Conservation (phyloP, 1,284 basidiomycete species). For the Ganoderma lingzhi region DNA sequence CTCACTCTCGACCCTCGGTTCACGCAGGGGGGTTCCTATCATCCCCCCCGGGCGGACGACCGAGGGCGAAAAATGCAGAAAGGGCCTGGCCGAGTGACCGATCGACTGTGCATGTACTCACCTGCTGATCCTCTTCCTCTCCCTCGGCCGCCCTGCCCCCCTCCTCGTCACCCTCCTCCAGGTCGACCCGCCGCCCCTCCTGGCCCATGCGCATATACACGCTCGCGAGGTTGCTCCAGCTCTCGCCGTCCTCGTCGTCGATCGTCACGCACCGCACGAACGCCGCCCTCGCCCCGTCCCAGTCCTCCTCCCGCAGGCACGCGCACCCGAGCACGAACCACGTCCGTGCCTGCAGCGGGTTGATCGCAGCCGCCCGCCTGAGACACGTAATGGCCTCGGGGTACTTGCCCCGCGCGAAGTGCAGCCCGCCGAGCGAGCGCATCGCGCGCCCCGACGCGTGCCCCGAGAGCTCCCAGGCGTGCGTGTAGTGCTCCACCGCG, state of each 20-base stretch:
- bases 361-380: constrained; percentile 82
- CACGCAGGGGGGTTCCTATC: not conserved
- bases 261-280: constrained; percentile 90
- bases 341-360: constrained; percentile 85
- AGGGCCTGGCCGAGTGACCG: not conserved
- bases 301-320: constrained; percentile 81
- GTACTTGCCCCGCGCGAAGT: constrained; percentile 79
- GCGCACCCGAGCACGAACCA: constrained; percentile 98
- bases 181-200: constrained; percentile 34
- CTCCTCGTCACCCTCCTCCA: constrained; percentile 36
- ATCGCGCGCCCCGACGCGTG: constrained; percentile 88
- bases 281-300: constrained; percentile 85
- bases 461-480: constrained; percentile 86
- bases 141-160: constrained; percentile 36
- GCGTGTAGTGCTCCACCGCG: constrained; percentile 78
- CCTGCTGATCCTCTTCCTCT: constrained; percentile 37
- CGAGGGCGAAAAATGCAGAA: not conserved
- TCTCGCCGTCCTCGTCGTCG: constrained; percentile 97
- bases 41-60: not conserved
- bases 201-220: constrained; percentile 88
- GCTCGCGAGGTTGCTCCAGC: constrained; percentile 98
- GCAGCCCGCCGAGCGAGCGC: constrained; percentile 88
- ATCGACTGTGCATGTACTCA: constrained; percentile 2
- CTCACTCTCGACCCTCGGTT: not conserved
- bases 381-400: constrained; percentile 73